A percentile compares a stretch with the other conserved stretches of the same genome.
These are phyloP conservation scores for Neolentinus lepideus DNA, from an alignment of 1,284 basidiomycete genomes.

Conservation along the genomic window DNA sequence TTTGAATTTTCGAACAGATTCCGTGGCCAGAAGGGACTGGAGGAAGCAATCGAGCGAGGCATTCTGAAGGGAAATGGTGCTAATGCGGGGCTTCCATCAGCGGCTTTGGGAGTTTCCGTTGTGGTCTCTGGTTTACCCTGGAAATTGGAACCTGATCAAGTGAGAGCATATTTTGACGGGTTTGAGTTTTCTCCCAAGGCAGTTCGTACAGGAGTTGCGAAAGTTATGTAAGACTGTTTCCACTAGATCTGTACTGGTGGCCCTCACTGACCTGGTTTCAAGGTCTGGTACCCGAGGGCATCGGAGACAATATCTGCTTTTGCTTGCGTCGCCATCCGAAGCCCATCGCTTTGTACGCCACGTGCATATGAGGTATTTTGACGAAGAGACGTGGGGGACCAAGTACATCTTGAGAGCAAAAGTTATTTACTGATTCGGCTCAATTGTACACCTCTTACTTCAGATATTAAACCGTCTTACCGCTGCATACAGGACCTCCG, in stretches of 20 bases:
- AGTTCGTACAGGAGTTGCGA: constrained; percentile 32
- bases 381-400: constrained; percentile 27
- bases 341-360: constrained; percentile 59
- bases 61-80: constrained; percentile 42
- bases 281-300: neutral
- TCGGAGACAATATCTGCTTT: constrained; percentile 43
- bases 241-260: neutral
- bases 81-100: constrained; percentile 38
- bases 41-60: constrained; percentile 31
- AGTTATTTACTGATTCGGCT: constrained; percentile 45
- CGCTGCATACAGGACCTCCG: neutral
- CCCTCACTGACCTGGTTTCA: neutral
- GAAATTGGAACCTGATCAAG: constrained; percentile 23
- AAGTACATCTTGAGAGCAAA: constrained; percentile 46
- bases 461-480: neutral
- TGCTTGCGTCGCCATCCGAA: constrained; percentile 47
- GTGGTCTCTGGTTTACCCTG: constrained; percentile 56
- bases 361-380: constrained; percentile 51
- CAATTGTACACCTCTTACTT: constrained; percentile 1
- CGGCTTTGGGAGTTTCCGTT: constrained; percentile 37
- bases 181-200: constrained; percentile 35
- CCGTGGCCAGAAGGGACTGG: constrained; percentile 35
- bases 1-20: constrained; percentile 14
- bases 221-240: constrained; percentile 37
- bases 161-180: constrained; percentile 35